Evolutionary conservation across 306 rosid species (phyloP).

Genomic region (Neltuma alba): DNA sequence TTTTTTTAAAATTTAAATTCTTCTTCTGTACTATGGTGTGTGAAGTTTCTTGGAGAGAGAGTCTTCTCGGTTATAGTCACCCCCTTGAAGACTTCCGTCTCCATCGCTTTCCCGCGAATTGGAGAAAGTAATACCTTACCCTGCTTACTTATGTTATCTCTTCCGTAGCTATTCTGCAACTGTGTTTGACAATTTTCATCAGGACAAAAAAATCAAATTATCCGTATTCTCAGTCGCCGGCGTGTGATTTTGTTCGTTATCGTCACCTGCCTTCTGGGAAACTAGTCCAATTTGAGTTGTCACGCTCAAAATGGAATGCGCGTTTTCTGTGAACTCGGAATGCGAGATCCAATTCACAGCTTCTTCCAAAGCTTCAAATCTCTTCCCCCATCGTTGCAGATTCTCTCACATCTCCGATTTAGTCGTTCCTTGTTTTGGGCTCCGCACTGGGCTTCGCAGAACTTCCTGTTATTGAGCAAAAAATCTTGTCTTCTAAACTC

Average conservation of each 20-base stretch:
- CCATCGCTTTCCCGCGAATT: conserved; percentile 62
- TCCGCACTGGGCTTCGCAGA: conserved; percentile 32
- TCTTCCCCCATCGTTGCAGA: not conserved
- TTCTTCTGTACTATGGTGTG: conserved; percentile 22
- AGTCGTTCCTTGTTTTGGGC: conserved; percentile 31
- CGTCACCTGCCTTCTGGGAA: conserved; percentile 31
- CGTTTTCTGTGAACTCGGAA: conserved; percentile 47
- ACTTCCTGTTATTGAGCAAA: conserved; percentile 20
- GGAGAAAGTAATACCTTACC: not conserved
- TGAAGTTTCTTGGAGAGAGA: conserved; percentile 35
- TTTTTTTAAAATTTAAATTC: not conserved
- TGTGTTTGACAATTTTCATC: not conserved
- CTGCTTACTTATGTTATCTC: conserved; percentile 9
- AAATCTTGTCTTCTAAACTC: conserved; percentile 31
- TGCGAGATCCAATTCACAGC: conserved; percentile 57
- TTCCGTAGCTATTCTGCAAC: not conserved
- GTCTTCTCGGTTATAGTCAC: conserved; percentile 31
- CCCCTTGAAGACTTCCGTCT: conserved; percentile 50
- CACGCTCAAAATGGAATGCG: conserved; percentile 44
- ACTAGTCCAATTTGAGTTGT: conserved; percentile 24
- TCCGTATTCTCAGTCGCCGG: not conserved
- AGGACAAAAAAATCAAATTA: not conserved
- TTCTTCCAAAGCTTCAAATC: conserved; percentile 33
- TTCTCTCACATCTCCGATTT: conserved; percentile 29
- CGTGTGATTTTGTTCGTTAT: not conserved